A percentile compares a stretch with the other conserved stretches of the same genome.
Conservation (phyloP, 306 rosid species). For the Erythrophleum fordii region DNA sequence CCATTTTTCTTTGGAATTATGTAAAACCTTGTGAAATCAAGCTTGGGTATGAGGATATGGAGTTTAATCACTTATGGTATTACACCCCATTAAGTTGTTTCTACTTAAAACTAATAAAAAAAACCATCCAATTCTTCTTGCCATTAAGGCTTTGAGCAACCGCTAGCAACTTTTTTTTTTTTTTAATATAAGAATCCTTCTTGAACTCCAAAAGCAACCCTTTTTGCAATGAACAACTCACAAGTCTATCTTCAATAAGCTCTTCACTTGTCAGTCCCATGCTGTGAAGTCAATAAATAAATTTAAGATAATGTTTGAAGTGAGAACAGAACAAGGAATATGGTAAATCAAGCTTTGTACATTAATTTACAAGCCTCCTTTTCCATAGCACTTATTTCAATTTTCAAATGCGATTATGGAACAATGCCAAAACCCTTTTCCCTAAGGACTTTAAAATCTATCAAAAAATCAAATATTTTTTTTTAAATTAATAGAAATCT, state of each 20-base stretch:
- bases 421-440: background rate
- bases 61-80: too few species aligned
- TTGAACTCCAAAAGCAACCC: slow-evolving; percentile 89
- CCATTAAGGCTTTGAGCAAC: slow-evolving; percentile 94
- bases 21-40: too few species aligned
- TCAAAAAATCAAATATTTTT: background rate
- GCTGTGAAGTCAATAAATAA: slow-evolving; percentile 46
- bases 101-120: slow-evolving; percentile 95
- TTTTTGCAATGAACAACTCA: slow-evolving; percentile 59
- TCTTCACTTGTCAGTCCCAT: slow-evolving; percentile 60
- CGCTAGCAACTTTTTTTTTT: slow-evolving; percentile 77
- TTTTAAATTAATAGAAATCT: background rate
- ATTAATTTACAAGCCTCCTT: slow-evolving; percentile 27
- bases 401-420: background rate
- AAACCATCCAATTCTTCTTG: slow-evolving; percentile 99
- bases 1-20: too few species aligned
- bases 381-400: slow-evolving; percentile 22
- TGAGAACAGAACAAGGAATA: slow-evolving; percentile 35
- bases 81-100: slow-evolving; percentile 79
- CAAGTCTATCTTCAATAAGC: slow-evolving; percentile 71
- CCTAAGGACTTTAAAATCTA: background rate
- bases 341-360: slow-evolving; percentile 3
- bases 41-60: too few species aligned
- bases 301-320: slow-evolving; percentile 16
- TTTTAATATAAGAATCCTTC: slow-evolving; percentile 92